Evolutionary conservation across 2,329 filamentous ascomycete species (phyloP), one percentile per base, ranked within the genome.

Genomic region (Pestalotiopsis fici): DNA sequence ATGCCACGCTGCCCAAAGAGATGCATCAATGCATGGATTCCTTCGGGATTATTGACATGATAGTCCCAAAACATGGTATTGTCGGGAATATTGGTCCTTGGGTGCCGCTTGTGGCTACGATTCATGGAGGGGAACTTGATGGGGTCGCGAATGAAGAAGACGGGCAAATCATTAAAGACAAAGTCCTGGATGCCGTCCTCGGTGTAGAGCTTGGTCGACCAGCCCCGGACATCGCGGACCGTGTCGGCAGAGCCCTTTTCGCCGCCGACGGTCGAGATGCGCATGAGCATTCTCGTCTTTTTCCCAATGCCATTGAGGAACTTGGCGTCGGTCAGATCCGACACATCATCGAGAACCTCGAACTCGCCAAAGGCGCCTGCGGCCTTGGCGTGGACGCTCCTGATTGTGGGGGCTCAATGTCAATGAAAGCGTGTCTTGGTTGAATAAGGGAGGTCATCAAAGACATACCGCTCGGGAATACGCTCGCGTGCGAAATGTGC

Each of bases 91-190:
- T 68, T 47, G 21, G 66, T 39, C 27, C 28, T 15, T 2, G 54
- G 31, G 28, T 47, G 50, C 28, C 54, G 47, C 15, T 37, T 47
- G 72, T 82, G 84, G 71, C 84, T 87, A 88, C 88, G 90, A 81
- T 91, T 91, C 74, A 93, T 90, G 74, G 90, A 82, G 27, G 91
- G 91, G 75, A 92, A 93, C 78, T 93, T 93, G 70, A 89, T 85
- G 0, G 91, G 89, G 69, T 93, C 91, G 65, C 91, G 83, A n/a
- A 93, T 75, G 79, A 94, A 93, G 83, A 93, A 94, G 2, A 93
- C 87, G 0, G 91, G 91, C 0, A 90, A 92, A 76, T 93, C 93
- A 77, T 92, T 92, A 69, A 87, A 88, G 7, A 93, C 90, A 77
- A 90, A 83, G 74, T 93, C 90, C 86, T 87, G 91, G 72, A 93